Evolutionary conservation across 2,329 filamentous ascomycete species (phyloP).

Genomic region (Trichoderma afroharzianum): DNA sequence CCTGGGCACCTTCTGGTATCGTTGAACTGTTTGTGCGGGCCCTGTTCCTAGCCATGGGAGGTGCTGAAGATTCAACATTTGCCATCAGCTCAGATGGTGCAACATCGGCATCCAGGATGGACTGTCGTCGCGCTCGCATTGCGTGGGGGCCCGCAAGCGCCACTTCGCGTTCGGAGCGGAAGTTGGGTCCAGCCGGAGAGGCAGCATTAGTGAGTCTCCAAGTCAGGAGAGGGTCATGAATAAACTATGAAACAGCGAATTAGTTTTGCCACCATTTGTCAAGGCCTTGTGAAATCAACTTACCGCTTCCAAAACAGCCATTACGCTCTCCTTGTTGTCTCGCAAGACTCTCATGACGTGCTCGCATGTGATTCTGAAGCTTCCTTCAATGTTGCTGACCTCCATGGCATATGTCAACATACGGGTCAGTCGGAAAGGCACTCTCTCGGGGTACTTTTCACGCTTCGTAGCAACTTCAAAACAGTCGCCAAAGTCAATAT

Average conservation of each 20-base stretch:
- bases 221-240: slow-evolving; percentile 97
- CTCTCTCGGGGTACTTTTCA: slow-evolving; percentile 96
- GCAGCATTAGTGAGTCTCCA: slow-evolving; percentile 76
- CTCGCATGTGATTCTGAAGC: slow-evolving; percentile 96
- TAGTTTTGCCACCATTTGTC: neutral
- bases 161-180: slow-evolving; percentile 57
- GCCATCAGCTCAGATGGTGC: slow-evolving; percentile 58
- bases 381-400: slow-evolving; percentile 98
- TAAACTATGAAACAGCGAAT: slow-evolving; percentile 62
- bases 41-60: slow-evolving; percentile 47
- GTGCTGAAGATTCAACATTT: slow-evolving; percentile 41
- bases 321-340: slow-evolving; percentile 96
- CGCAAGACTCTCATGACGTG: slow-evolving; percentile 96
- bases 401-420: slow-evolving; percentile 99
- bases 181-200: slow-evolving; percentile 64
- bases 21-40: slow-evolving; percentile 59
- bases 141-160: slow-evolving; percentile 47
- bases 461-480: slow-evolving; percentile 99
- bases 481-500: slow-evolving; percentile 99
- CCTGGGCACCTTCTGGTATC: slow-evolving; percentile 32
- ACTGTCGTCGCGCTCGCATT: slow-evolving; percentile 59
- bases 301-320: slow-evolving; percentile 96
- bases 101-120: slow-evolving; percentile 63
- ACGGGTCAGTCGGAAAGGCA: slow-evolving; percentile 93
- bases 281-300: slow-evolving; percentile 39